These are phyloP conservation scores for Aspergillaceae sp. DNA, from an alignment of 2,329 filamentous ascomycete species.

Conservation along the genomic window DNA sequence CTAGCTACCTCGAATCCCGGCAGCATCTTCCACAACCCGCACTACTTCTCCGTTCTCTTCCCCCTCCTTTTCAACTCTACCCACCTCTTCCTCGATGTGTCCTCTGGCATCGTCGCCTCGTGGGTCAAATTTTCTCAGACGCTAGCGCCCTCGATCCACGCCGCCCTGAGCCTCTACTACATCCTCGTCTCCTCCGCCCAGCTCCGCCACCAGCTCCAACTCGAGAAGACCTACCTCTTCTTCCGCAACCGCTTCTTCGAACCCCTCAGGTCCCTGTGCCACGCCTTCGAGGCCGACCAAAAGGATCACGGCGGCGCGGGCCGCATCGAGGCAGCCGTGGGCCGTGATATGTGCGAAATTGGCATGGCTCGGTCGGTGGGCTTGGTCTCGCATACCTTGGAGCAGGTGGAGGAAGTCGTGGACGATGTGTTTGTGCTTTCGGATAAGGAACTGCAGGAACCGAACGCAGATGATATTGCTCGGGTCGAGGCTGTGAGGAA, in stretches of 20 bases:
- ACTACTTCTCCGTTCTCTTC: constrained; percentile 37
- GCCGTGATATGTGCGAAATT: constrained; percentile 25
- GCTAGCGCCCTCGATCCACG: constrained; percentile 42
- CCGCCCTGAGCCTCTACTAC: constrained; percentile 52
- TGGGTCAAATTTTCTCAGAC: constrained; percentile 45
- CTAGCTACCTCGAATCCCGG: constrained; percentile 34
- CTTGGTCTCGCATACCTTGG: constrained; percentile 22
- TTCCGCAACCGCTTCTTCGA: constrained; percentile 26
- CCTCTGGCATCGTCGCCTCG: constrained; percentile 30
- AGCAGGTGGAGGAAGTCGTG: constrained; percentile 28
- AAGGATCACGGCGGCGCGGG: constrained; percentile 29
- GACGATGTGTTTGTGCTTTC: constrained; percentile 20
- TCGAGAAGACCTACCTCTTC: constrained; percentile 28
- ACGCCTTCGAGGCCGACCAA: constrained; percentile 24
- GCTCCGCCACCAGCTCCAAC: constrained; percentile 40
- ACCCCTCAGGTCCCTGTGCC: constrained; percentile 25
- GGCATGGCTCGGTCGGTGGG: constrained; percentile 30
- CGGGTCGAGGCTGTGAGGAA: constrained; percentile 19
- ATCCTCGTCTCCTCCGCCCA: constrained; percentile 44
- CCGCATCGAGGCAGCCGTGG: constrained; percentile 25
- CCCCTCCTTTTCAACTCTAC: constrained; percentile 45
- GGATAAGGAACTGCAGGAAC: constrained; percentile 19
- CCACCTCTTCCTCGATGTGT: constrained; percentile 31
- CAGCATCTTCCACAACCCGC: constrained; percentile 27
- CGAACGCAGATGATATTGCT: constrained; percentile 22